Evolutionary conservation across 2,329 filamentous ascomycete species (phyloP).

Genomic region (Colletotrichum truncatum): DNA sequence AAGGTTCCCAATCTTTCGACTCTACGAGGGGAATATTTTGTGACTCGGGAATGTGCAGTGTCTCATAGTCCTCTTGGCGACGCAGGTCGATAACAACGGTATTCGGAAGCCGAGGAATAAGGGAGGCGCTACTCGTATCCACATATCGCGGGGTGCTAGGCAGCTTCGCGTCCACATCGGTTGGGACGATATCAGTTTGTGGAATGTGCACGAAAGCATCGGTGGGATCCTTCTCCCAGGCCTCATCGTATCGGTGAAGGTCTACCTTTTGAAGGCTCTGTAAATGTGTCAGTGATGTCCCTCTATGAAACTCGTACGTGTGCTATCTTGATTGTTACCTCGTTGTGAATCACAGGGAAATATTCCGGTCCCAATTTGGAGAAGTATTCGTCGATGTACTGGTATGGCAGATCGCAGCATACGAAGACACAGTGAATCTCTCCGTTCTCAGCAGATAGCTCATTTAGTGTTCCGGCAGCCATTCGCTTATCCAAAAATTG

Average conservation of each 20-base stretch:
- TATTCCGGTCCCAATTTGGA: slow-evolving; percentile 58
- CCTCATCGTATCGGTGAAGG: slow-evolving; percentile 63
- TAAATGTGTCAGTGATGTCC: slow-evolving; percentile 31
- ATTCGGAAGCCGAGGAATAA: slow-evolving; percentile 32
- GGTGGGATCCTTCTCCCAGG: slow-evolving; percentile 58
- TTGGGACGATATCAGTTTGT: not conserved
- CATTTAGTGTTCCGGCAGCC: slow-evolving; percentile 49
- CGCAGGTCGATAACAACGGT: slow-evolving; percentile 55
- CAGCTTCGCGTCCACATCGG: not conserved
- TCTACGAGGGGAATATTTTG: slow-evolving; percentile 54
- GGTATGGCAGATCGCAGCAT: slow-evolving; percentile 71
- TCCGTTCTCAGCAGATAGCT: slow-evolving; percentile 54
- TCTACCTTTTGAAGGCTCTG: slow-evolving; percentile 59
- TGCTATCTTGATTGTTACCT: slow-evolving; percentile 37
- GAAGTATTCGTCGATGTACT: slow-evolving; percentile 70
- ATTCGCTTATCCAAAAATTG: slow-evolving; percentile 61
- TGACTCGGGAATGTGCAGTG: slow-evolving; percentile 53
- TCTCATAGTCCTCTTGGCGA: slow-evolving; percentile 49
- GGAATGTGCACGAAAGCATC: slow-evolving; percentile 42
- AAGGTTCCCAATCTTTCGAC: slow-evolving; percentile 50
- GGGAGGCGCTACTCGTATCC: slow-evolving; percentile 1
- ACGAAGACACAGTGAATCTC: slow-evolving; percentile 65
- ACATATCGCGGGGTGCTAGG: slow-evolving; percentile 17
- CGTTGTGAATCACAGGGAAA: slow-evolving; percentile 59
- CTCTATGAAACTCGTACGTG: not conserved